These are phyloP conservation scores for Neoscytalidium dimidiatum DNA, from an alignment of 2,329 filamentous ascomycete genomes.

Conservation along the genomic window DNA sequence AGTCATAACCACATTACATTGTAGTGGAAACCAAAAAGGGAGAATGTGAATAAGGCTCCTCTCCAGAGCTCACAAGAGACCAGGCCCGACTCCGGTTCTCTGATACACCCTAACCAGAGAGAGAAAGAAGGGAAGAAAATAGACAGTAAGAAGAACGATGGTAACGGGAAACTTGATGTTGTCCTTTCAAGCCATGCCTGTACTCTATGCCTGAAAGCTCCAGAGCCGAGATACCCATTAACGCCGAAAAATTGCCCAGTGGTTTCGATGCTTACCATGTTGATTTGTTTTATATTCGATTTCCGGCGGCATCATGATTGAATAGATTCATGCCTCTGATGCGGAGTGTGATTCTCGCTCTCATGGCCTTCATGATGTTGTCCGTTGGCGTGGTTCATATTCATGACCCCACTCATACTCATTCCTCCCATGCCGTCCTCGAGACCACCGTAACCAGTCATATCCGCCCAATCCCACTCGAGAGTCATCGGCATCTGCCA, in stretches of 20 bases:
- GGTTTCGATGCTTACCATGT: neutral
- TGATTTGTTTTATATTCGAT: neutral
- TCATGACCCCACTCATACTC: slow-evolving; percentile 19
- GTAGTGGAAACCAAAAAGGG: neutral
- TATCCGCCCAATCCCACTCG: slow-evolving; percentile 79
- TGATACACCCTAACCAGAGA: neutral
- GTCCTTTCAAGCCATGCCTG: neutral
- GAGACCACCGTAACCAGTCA: slow-evolving; percentile 39
- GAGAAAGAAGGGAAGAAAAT: neutral
- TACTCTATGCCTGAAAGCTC: neutral
- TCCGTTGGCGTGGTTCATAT: neutral
- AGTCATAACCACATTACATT: slow-evolving; percentile 2
- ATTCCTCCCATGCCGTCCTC: slow-evolving; percentile 29
- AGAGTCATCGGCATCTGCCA: slow-evolving; percentile 96
- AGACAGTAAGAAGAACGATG: neutral
- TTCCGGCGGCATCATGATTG: neutral
- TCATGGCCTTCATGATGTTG: neutral
- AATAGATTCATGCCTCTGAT: neutral
- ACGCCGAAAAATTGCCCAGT: neutral
- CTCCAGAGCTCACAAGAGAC: neutral
- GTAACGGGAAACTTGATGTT: neutral
- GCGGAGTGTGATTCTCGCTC: neutral
- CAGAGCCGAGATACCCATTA: neutral
- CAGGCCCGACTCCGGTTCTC: neutral
- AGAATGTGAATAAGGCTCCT: neutral